Evolutionary conservation across 306 rosid species (phyloP).

Genomic region (Cucurbita argyrosperma): DNA sequence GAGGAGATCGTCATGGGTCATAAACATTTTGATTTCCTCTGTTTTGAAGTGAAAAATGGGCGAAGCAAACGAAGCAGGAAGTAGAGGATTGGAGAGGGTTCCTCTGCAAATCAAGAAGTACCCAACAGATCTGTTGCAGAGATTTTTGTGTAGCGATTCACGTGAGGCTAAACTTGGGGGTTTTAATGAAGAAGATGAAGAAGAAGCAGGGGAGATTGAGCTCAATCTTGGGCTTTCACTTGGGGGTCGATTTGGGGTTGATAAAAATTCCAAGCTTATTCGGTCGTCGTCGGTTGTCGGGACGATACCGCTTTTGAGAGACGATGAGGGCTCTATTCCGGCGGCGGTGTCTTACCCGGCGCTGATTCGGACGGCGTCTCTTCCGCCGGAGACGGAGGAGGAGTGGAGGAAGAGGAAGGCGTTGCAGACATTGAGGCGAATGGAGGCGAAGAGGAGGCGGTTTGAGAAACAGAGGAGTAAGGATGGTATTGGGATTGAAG

Average conservation of each 20-base stretch:
- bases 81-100: slow-evolving; percentile 23
- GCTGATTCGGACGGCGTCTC: slow-evolving; percentile 53
- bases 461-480: slow-evolving; percentile 75
- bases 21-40: not conserved
- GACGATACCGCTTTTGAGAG: slow-evolving; percentile 46
- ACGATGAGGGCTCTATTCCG: slow-evolving; percentile 13
- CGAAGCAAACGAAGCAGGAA: slow-evolving; percentile 31
- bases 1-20: slow-evolving; percentile 8
- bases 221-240: slow-evolving; percentile 74
- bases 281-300: slow-evolving; percentile 71
- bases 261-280: slow-evolving; percentile 39
- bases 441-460: slow-evolving; percentile 83
- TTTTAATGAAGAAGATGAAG: slow-evolving; percentile 16
- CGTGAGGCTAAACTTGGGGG: slow-evolving; percentile 7
- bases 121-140: slow-evolving; percentile 80
- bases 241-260: slow-evolving; percentile 86
- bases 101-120: slow-evolving; percentile 32
- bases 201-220: slow-evolving; percentile 47
- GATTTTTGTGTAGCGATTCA: slow-evolving; percentile 23
- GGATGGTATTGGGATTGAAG: slow-evolving; percentile 31
- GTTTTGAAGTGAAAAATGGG: slow-evolving; percentile 21
- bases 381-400: slow-evolving; percentile 86
- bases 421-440: slow-evolving; percentile 62
- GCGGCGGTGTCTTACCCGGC: slow-evolving; percentile 18
- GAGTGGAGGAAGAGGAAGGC: slow-evolving; percentile 97